These are phyloP conservation scores for Eudorina sp. DNA, from an alignment of 139 green algal species.

Conservation along the genomic window DNA sequence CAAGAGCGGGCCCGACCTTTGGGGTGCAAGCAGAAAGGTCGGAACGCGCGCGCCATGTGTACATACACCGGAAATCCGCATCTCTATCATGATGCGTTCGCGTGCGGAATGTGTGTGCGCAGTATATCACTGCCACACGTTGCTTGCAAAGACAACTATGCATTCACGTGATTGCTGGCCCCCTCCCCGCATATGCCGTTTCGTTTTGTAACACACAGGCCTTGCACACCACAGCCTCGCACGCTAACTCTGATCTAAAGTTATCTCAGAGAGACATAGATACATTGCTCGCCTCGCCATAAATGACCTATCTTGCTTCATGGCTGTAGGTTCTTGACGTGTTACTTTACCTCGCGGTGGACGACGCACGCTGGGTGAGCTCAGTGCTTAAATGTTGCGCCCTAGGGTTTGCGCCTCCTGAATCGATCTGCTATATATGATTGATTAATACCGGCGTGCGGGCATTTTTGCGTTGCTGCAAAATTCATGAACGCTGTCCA, in stretches of 20 bases:
- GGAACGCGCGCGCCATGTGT: neutral
- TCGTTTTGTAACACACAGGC: neutral
- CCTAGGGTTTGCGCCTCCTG: neutral
- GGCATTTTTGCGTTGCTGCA: neutral
- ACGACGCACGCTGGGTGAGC: neutral
- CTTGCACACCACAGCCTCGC: neutral
- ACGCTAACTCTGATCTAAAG: neutral
- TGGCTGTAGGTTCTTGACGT: slow-evolving; percentile 19
- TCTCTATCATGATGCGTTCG: too few species aligned
- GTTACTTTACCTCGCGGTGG: neutral
- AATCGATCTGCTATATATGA: neutral
- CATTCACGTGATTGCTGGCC: too few species aligned
- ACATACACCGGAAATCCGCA: neutral
- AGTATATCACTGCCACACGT: neutral
- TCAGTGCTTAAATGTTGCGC: neutral
- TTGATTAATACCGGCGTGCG: neutral
- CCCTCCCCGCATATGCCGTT: too few species aligned
- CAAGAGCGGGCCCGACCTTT: slow-evolving; percentile 19
- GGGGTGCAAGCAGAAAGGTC: neutral
- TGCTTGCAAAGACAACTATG: neutral
- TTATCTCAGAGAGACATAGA: neutral
- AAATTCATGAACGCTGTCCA: neutral
- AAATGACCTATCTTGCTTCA: neutral
- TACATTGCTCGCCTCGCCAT: neutral
- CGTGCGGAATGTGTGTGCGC: neutral